Evolutionary conservation across 1,284 basidiomycete genomes (phyloP), one percentile per base, ranked within the genome.

Genomic region (Pseudozyma tsukubaensis): DNA sequence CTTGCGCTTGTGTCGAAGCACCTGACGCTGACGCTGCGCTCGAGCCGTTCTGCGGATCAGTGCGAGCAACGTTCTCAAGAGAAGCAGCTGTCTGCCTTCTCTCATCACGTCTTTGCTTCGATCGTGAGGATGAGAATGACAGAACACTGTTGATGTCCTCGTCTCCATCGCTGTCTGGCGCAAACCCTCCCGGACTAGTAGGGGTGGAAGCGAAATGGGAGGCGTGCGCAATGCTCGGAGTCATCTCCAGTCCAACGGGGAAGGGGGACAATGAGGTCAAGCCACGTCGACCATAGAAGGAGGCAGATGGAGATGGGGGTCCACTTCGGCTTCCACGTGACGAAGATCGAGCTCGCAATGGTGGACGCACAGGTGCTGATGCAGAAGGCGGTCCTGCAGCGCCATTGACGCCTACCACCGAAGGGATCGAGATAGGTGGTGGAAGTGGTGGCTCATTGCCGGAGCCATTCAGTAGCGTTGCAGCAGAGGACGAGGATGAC

Each of bases 261-360:
- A 73, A 60, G 0, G 71, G 71, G 14, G 71, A 73, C 3, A 69
- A 51, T 48, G 65, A 68, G 1, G 71, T 73, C 24, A 73, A 47
- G 9, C 71, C 71, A 18, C 71, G 57, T 18, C 71, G 50, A 11
- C 71, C 72, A 34, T 70, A 74, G 45, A 74, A 74, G 1, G 72
- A 74, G 19, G 72, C 72, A 10, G 72, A 70, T 5, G 72, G 72
- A 10, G 67, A 70, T 0, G 72, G 67, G 3, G 72, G 72, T 0
- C 72, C 72, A 29, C 71, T 73, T 13, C 71, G 65, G 45, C 71
- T 73, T n/a, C 65, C 65, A n/a, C 71, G 60, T 7, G 65, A 65
- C 13, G 52, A 54, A 3, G 71, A 68, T 39, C 65, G 54, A 45
- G 44, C 44, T 24, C 44, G 44, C 18, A 45, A 21, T 5, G 19